phyloP scores from a whole-genome alignment of 1,139 yeast species.

The Suhomyces chickasaworum region DNA sequence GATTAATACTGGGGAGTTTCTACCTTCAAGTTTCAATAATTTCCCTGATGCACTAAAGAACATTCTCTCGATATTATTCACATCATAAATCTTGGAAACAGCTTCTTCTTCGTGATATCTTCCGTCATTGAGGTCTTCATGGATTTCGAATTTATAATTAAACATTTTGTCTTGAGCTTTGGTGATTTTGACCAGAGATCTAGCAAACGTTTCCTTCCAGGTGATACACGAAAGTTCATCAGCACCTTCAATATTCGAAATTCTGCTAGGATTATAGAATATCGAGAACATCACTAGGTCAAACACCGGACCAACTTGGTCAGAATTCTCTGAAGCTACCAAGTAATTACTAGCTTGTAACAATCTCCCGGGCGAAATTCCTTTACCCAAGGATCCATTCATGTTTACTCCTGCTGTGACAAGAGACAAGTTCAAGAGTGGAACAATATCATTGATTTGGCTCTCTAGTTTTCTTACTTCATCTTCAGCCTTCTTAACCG shows the following conservation, averaged over 20 bases:
- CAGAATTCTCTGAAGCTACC: conserved; percentile 19
- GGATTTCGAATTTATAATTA: conserved; percentile 49
- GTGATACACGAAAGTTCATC: conserved; percentile 45
- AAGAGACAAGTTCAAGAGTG: conserved; percentile 65
- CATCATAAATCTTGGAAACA: conserved; percentile 34
- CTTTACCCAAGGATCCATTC: conserved; percentile 49
- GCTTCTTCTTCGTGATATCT: conserved; percentile 64
- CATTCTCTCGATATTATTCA: conserved; percentile 51
- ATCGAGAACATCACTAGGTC: conserved; percentile 62
- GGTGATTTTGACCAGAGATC: conserved; percentile 48
- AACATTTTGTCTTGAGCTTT: conserved; percentile 24
- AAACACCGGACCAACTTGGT: conserved; percentile 59
- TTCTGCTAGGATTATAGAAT: conserved; percentile 60
- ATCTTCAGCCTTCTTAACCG: conserved; percentile 50
- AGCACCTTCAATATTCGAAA: conserved; percentile 36
- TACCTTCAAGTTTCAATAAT: conserved; percentile 63
- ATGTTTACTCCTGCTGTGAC: conserved; percentile 72
- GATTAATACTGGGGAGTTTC: conserved; percentile 69
- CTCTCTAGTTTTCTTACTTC: conserved; percentile 50
- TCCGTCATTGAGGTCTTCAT: conserved; percentile 70
- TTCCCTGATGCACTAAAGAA: conserved; percentile 78
- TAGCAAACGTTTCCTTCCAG: conserved; percentile 77
- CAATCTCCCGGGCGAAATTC: conserved; percentile 65
- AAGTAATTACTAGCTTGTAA: conserved; percentile 63
- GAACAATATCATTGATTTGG: conserved; percentile 69